Evolutionary conservation across 495 filamentous ascomycete species (phyloP).

Genomic region (Penicillium fimorum): DNA sequence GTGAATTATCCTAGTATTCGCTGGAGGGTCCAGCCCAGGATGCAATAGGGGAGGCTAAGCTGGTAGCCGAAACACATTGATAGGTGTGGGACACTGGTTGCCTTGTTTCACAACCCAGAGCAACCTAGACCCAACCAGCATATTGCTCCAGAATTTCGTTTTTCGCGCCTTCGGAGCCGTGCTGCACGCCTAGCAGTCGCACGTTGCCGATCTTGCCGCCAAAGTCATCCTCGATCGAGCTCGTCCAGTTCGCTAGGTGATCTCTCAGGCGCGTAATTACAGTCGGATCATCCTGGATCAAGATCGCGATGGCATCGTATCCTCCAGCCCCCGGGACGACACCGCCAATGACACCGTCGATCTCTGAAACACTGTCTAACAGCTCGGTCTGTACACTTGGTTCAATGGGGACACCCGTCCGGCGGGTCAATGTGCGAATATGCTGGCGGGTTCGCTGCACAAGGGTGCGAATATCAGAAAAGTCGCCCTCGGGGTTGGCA

Average conservation of each 20-base stretch:
- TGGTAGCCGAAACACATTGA: constrained; percentile 5
- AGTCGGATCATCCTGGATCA: constrained; percentile 70
- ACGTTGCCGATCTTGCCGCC: constrained; percentile 68
- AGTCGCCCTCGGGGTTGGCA: constrained; percentile 28
- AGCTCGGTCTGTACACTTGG: constrained; percentile 80
- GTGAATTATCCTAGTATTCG: constrained; percentile 10
- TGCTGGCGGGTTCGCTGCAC: constrained; percentile 54
- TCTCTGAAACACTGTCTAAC: constrained; percentile 66
- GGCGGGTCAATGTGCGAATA: constrained; percentile 72
- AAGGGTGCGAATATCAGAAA: constrained; percentile 37
- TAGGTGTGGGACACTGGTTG: neutral
- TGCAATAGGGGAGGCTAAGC: constrained; percentile 6
- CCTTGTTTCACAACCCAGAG: neutral
- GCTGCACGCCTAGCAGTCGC: constrained; percentile 72
- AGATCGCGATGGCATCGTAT: constrained; percentile 82
- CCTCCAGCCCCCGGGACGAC: constrained; percentile 95
- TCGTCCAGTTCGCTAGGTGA: constrained; percentile 65
- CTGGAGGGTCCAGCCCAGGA: constrained; percentile 4
- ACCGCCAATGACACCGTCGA: constrained; percentile 83
- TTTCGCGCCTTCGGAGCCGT: constrained; percentile 83
- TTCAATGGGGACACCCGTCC: constrained; percentile 84
- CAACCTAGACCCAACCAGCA: constrained; percentile 55
- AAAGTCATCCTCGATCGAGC: constrained; percentile 47
- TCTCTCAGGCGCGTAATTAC: constrained; percentile 62
- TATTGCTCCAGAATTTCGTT: constrained; percentile 63